Base-by-base conservation (phyloP, 352 stramenopile species). In the Blastocystis sp. region DNA sequence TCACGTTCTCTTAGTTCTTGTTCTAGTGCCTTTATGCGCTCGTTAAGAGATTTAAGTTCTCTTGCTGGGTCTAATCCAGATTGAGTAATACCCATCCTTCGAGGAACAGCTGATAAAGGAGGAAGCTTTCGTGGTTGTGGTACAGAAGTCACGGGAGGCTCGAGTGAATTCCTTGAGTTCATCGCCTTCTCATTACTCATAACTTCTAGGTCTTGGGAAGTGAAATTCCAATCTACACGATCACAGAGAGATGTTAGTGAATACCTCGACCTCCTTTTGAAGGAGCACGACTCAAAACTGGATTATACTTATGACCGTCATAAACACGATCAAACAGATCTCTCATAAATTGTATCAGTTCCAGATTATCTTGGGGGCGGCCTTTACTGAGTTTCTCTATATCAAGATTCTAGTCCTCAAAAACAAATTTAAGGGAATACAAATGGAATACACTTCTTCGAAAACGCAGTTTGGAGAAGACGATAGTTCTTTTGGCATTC, bases 401-500 rank as follows among this genome's bases (percentile, higher is more conserved):
- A 30, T 58, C 27, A 9, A 84, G 24, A 30, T 62, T 64, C 73
- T 84, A 48, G 9, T 33, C 17, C 33, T 66, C 19, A 84, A 44
- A 27, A 68, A n/a, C 7, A 24, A 35, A 5, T 48, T 33, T n/a
- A 35, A 3, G 54, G 30, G 6, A n/a, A 42, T 48, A 84, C 73
- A 44, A 84, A 84, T 42, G 62, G 73, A 48, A 84, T 60, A 4
- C 11, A 40, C 48, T 68, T 84, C 53, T 27, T 42, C 1, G 54
- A 48, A 42, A 84, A 84, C 19, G 53, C 73, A 64, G 13, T 66
- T 42, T 84, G 73, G 51, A 84, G 48, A 42, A 84, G 7, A n/a
- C 73, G 19, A 53, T 84, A 84, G 27, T 84, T 84, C 42, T 48
- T 64, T 42, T 84, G 73, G 54, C 24, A 66, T 40, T 84, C 73